phyloP scores from a whole-genome alignment of 1,284 basidiomycete species.

The Paramarasmius palmivorus region DNA sequence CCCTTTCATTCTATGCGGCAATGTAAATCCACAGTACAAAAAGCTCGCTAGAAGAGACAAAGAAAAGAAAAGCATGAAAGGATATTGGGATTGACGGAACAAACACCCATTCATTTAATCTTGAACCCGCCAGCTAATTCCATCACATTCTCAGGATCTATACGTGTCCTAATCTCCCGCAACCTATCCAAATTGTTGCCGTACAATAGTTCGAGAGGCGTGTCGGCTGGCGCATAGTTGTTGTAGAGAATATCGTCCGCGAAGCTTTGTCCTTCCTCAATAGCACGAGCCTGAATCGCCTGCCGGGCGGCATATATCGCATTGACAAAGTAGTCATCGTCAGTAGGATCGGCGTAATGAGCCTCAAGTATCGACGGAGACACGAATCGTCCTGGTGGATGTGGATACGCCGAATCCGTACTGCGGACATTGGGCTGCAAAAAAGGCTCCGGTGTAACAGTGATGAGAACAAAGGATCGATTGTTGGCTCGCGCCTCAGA shows the following conservation, averaged over 20 bases:
- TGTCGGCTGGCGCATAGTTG: slow-evolving; percentile 1
- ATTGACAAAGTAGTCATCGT: background rate
- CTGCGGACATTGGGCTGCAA: background rate
- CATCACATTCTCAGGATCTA: background rate
- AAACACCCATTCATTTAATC: no score
- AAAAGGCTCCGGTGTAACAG: background rate
- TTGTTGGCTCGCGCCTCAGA: background rate
- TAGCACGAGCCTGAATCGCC: background rate
- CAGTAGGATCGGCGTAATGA: background rate
- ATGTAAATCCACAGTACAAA: no score
- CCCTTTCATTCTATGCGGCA: no score
- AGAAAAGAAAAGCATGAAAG: no score
- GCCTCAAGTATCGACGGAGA: background rate
- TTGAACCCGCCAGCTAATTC: background rate
- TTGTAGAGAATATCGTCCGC: background rate
- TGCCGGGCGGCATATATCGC: background rate
- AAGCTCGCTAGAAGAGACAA: no score
- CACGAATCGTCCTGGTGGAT: background rate
- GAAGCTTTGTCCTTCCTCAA: background rate
- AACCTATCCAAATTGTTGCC: background rate
- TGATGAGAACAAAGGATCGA: background rate
- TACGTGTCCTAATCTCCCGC: background rate
- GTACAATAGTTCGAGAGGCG: slow-evolving; percentile 1
- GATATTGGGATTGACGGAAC: no score
- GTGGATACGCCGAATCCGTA: slow-evolving; percentile 1